phyloP scores from a whole-genome alignment of 208 protist genomes.

The Acanthamoeba healyi region DNA sequence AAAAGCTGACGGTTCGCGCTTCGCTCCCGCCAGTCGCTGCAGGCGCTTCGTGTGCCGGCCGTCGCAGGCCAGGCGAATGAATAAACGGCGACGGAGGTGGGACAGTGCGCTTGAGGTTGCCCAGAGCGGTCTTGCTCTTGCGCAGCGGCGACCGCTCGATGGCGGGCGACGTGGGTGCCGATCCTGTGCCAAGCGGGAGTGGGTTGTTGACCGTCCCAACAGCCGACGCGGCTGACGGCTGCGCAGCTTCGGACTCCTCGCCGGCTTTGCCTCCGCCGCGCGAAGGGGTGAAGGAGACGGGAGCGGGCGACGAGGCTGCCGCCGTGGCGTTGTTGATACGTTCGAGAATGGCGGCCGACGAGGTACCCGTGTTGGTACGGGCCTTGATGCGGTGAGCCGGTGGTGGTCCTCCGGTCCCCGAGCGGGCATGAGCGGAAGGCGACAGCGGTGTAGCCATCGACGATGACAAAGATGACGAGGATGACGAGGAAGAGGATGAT shows the following conservation, averaged over 20 bases:
- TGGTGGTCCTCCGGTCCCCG: neutral
- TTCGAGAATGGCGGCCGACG: constrained; percentile 18
- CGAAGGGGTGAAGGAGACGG: constrained; percentile 1
- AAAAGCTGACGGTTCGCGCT: too few relatives aligned
- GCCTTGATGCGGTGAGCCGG: constrained; percentile 28
- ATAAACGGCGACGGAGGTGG: neutral
- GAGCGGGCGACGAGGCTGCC: neutral
- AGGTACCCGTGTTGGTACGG: neutral
- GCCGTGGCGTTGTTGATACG: neutral
- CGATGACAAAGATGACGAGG: neutral
- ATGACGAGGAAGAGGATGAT: neutral
- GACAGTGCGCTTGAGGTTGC: neutral
- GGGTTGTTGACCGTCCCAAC: too few relatives aligned
- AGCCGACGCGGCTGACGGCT: too few relatives aligned
- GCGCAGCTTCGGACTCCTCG: too few relatives aligned
- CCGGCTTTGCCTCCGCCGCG: neutral
- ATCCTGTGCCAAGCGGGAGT: too few relatives aligned
- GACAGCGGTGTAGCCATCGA: neutral
- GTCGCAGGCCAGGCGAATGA: too few relatives aligned
- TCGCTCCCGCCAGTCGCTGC: too few relatives aligned
- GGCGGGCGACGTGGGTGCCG: neutral
- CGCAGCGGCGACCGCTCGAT: neutral
- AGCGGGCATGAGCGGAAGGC: neutral
- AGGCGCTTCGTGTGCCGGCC: too few relatives aligned
- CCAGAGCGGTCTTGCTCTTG: constrained; percentile 4